Percentiles rank a stretch among this genome's conserved stretches.
Conservation (phyloP, 192 early-diverging fungal species). For the Podila epigama region DNA sequence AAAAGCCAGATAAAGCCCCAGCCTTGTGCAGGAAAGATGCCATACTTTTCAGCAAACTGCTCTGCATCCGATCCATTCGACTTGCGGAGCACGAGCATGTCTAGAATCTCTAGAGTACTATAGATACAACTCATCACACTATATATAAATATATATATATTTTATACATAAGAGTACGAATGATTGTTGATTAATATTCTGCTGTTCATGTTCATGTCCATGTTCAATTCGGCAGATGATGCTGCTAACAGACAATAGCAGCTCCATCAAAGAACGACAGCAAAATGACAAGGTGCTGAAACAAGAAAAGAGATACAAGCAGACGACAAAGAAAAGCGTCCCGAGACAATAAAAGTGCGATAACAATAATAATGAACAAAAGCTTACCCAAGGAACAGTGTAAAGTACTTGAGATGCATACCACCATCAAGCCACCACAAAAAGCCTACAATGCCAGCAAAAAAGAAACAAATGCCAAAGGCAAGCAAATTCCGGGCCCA, state of each 20-base stretch:
- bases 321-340: slow-evolving; percentile 1
- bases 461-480: slow-evolving; percentile 79
- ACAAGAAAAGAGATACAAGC: background rate
- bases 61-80: slow-evolving; percentile 96
- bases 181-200: background rate
- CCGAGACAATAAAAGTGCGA: background rate
- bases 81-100: slow-evolving; percentile 89
- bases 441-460: slow-evolving; percentile 81
- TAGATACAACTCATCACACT: slow-evolving; percentile 95
- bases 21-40: slow-evolving; percentile 78
- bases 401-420: slow-evolving; percentile 84
- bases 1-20: slow-evolving; percentile 95
- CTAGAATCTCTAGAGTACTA: slow-evolving; percentile 94
- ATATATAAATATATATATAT: background rate
- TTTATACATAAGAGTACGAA: background rate
- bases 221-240: too few species aligned
- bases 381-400: slow-evolving; percentile 89
- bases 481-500: slow-evolving; percentile 94
- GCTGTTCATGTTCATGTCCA: too few species aligned
- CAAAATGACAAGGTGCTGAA: background rate
- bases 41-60: slow-evolving; percentile 78
- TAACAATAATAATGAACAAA: slow-evolving; percentile 23
- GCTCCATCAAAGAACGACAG: slow-evolving; percentile 12
- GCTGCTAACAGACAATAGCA: too few species aligned
- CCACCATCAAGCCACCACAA: slow-evolving; percentile 86